Evolutionary conservation across 2,329 filamentous ascomycete species (phyloP).

Genomic region (Ophiosphaerella korrae): DNA sequence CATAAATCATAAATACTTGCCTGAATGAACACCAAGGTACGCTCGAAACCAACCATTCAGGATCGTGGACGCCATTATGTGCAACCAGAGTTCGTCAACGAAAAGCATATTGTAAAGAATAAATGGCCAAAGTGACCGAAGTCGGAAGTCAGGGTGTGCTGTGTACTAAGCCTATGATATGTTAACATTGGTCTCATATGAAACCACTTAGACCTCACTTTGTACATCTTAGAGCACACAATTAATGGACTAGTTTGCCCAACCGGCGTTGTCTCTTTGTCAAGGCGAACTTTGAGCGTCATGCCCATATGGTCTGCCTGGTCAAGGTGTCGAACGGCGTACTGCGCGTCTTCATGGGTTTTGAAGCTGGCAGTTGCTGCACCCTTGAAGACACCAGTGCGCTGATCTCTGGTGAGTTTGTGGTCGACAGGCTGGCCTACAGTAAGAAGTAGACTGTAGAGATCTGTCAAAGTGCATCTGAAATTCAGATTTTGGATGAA

Average conservation of each 20-base stretch:
- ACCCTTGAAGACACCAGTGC: slow-evolving; percentile 36
- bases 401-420: slow-evolving; percentile 32
- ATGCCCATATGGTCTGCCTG: slow-evolving; percentile 35
- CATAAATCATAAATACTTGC: not conserved
- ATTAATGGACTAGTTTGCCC: slow-evolving; percentile 27
- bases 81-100: no score
- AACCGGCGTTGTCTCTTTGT: slow-evolving; percentile 42
- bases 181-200: slow-evolving; percentile 10
- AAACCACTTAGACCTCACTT: slow-evolving; percentile 16
- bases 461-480: slow-evolving; percentile 29
- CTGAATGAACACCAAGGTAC: no score
- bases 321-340: slow-evolving; percentile 36
- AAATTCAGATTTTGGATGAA: slow-evolving; percentile 43
- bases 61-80: no score
- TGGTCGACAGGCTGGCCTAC: slow-evolving; percentile 31
- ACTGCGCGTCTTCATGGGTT: slow-evolving; percentile 36
- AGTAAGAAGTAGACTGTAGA: slow-evolving; percentile 31
- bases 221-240: slow-evolving; percentile 18
- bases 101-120: no score
- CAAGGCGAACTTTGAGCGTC: slow-evolving; percentile 40
- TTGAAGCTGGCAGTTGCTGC: slow-evolving; percentile 40
- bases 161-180: slow-evolving; percentile 15
- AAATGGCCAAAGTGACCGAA: not conserved
- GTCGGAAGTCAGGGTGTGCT: not conserved
- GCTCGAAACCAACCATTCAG: no score